Base-by-base conservation (phyloP, 176 grass and related monocot genomes). In the Poa pratensis region DNA sequence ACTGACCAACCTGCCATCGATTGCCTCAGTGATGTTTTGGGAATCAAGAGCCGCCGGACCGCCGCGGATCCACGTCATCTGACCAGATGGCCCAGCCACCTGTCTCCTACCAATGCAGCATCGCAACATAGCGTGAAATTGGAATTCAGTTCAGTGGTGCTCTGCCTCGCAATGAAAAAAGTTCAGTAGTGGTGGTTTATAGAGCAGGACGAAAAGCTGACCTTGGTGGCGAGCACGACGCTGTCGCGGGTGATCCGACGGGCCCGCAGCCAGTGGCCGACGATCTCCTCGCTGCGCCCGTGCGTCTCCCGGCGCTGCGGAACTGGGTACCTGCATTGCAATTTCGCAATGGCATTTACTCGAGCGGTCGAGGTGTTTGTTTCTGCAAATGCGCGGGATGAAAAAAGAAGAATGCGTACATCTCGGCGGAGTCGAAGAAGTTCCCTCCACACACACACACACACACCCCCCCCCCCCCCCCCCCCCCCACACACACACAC, bases 361-460 rank as follows among this genome's bases (percentile, higher is more conserved):
- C 30, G 17, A 73, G 0, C 51, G 18, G 17, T n/a, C 0, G n/a
- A 20, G 22, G 15, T 54, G 37, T 60, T 83, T 54, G 37, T 60
- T 83, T 51, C 4, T 35, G 34, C 70, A 39, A 35, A 17, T 30
- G 26, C 8, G 27, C 0, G 80, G 53, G 24, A 16, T n/a, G 42
- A 66, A 32, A 59, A 9, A 26, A n/a, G n/a, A 27, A 81, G 52
- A 43, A 40, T 4, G 1, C 80, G 62, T 42, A 92, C 95, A 94
- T 97, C 87, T 97, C 95, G 53, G 95, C 95, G 76, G 82, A 88
- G 73, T 95, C 95, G 30, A 98, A 82, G 86, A 98, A 98, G n/a
- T n/a, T n/a, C n/a, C n/a, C n/a, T n/a, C n/a, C n/a, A n/a, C n/a
- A n/a, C n/a, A n/a, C n/a, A n/a, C n/a, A n/a, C n/a, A n/a, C n/a